These are phyloP conservation scores for Ilyonectria destructans DNA, from an alignment of 2,329 filamentous ascomycete species.

Conservation along the genomic window DNA sequence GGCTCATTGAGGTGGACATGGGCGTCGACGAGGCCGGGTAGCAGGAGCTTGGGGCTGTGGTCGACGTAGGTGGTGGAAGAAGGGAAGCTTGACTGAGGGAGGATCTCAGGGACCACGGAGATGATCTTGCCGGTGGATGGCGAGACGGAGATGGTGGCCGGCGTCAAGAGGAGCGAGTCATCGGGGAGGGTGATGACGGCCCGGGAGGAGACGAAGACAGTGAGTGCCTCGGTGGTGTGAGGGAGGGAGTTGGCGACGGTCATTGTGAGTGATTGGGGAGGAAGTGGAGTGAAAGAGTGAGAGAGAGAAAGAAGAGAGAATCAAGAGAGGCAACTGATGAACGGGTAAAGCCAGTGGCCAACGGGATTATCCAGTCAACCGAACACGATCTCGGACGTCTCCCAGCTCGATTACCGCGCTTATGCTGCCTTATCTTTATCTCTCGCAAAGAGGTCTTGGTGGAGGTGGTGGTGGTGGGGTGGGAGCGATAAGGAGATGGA, in stretches of 20 bases:
- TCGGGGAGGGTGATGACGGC: slow-evolving; percentile 83
- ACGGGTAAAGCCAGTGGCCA: slow-evolving; percentile 21
- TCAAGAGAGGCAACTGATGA: slow-evolving; percentile 24
- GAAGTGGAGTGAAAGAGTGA: background rate
- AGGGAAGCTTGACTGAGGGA: slow-evolving; percentile 85
- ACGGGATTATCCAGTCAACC: slow-evolving; percentile 27
- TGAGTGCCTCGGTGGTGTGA: slow-evolving; percentile 62
- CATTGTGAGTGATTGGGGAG: slow-evolving; percentile 48
- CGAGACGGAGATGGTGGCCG: slow-evolving; percentile 88
- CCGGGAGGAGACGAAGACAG: slow-evolving; percentile 87
- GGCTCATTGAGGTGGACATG: slow-evolving; percentile 99
- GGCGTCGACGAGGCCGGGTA: slow-evolving; percentile 95
- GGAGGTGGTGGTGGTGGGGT: slow-evolving; percentile 44
- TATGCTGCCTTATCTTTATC: slow-evolving; percentile 43
- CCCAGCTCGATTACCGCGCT: slow-evolving; percentile 16
- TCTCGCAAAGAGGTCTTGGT: slow-evolving; percentile 27
- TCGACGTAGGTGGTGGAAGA: slow-evolving; percentile 82
- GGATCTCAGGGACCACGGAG: slow-evolving; percentile 79
- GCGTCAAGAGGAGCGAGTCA: slow-evolving; percentile 75
- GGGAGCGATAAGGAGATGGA: slow-evolving; percentile 41
- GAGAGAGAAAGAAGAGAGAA: slow-evolving; percentile 24
- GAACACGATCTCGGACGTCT: slow-evolving; percentile 15
- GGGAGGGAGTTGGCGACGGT: slow-evolving; percentile 46
- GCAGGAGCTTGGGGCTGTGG: slow-evolving; percentile 86
- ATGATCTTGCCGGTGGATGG: slow-evolving; percentile 87